Evolutionary conservation across 768 basidiomycete genomes (phyloP), one percentile per base, ranked within the genome.

Genomic region (Coprinopsis sp.): DNA sequence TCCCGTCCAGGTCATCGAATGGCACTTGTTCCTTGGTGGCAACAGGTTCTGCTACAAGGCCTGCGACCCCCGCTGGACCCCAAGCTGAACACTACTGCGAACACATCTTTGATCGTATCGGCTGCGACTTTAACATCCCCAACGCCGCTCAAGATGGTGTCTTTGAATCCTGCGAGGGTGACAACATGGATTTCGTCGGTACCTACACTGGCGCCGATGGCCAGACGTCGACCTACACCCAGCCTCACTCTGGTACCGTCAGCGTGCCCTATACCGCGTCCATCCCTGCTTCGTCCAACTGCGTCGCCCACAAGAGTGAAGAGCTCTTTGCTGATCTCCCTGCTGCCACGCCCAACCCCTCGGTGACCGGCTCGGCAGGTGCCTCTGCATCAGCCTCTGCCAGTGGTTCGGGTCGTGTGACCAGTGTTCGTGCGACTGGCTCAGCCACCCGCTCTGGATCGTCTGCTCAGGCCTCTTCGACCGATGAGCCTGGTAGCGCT

Each of bases 1-100:
- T 37, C 70, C 67, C 60, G 54, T 62, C 7, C 88, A 91, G 56
- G 72, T 82, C 27, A 64, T 68, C 30, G 77, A 87, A 54, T 89
- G 87, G 87, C 74, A 76, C 63, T 76, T 77, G 82, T 91, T 90
- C 72, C 79, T 87, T 58, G 88, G 88, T 39, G 73, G 72, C 21
- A 61, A 68, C 52, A 45, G 49, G 18, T 84, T 87, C 72, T 91
- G 87, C 64, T 57, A 86, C 53, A 91, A 90, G 64, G 68, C 74
- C 0, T 91, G 88, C 66, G 78, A 87, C 56, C 81, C n/a, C 81
- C 2, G 52, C 61, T 1, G 67, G 69, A 10, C 55, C 74, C 16
- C 71, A 78, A 54, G 70, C 75, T 0, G 66, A 68, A 3, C 57
- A 66, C n/a, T 75, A 61, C 55, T 90, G 88, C 68, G 68, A 86